A percentile compares a stretch with the other conserved stretches of the same genome.
These are phyloP conservation scores for Gautieria morchelliformis DNA, from an alignment of 768 basidiomycete genomes.

Conservation along the genomic window DNA sequence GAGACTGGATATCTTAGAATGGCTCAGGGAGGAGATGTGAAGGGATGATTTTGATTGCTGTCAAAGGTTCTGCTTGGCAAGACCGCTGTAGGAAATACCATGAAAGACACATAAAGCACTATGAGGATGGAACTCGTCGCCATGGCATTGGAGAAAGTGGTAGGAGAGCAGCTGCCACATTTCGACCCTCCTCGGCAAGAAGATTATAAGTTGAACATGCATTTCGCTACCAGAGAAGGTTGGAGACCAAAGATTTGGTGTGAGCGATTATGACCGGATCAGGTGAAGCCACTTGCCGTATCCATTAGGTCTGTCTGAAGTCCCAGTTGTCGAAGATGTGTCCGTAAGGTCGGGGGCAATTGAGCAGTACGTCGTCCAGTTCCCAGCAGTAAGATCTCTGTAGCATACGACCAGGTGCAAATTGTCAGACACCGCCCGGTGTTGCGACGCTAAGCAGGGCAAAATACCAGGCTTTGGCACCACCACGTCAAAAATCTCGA, in stretches of 20 bases:
- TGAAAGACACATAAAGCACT: neutral
- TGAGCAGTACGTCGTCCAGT: conserved; percentile 68
- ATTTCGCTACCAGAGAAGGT: conserved; percentile 47
- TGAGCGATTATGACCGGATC: neutral
- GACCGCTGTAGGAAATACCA: neutral
- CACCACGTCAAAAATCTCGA: conserved; percentile 73
- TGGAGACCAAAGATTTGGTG: neutral
- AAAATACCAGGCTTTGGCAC: conserved; percentile 77
- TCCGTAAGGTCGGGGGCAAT: conserved; percentile 56
- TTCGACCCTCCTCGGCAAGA: conserved; percentile 84
- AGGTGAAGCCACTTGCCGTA: conserved; percentile 41
- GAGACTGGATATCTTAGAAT: conserved; percentile 20
- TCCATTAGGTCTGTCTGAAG: conserved; percentile 88
- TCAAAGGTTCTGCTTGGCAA: neutral
- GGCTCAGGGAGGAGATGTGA: conserved; percentile 24
- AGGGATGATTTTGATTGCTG: neutral
- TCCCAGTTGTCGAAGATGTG: conserved; percentile 63
- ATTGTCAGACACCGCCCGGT: neutral
- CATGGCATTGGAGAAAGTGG: conserved; percentile 51
- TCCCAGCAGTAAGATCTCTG: conserved; percentile 86
- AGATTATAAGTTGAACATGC: conserved; percentile 95
- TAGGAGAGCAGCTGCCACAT: conserved; percentile 85
- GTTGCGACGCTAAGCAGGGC: neutral
- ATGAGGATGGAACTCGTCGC: conserved; percentile 19
- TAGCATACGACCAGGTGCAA: neutral